Base-by-base conservation (phyloP, 2,329 filamentous ascomycete genomes). In the Apiospora arundinis region DNA sequence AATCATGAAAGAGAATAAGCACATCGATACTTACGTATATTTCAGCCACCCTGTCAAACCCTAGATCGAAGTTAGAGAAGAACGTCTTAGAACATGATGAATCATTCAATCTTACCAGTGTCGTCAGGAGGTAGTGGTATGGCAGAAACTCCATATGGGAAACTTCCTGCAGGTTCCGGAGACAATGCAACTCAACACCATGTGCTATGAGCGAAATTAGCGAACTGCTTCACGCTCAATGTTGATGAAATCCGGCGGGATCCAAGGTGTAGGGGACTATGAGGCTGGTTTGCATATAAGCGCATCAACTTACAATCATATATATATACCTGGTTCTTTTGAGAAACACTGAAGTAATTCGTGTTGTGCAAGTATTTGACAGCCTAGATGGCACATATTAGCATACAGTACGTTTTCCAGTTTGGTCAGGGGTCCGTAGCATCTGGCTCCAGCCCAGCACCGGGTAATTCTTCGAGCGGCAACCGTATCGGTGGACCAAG, bases 261-360 rank as follows among this genome's bases (percentile, higher is more conserved):
- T 21, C 40, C 52, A 70, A 28, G 32, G 3, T 65, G 32, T 28
- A 66, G 25, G 40, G 49, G 25, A 68, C 37, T 45, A 16, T 37
- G 44, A 7, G 25, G 44, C 18, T n/a, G 18, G 1, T 40, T n/a
- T 18, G 3, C 40, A n/a, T 40, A 8, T 11, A 18, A 40, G 66
- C 23, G 14, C 23, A 23, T 9, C 25, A 14, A 48, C 66, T 48
- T 40, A 56, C 67, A 88, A 78, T 98, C 96, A 85, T 99, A 99
- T 75, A 99, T 98, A 84, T 97, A 99, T 74, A 96, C 93, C 76
- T 96, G 92, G 83, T 95, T 96, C 86, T 97, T 98, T 83, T 99
- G 95, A 63, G 96, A 95, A 16, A 97, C 94, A 0, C 95, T 95
- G 83, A 98, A 98, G 83, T 91, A 93, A 76, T 97, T 94, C 81